phyloP scores from a whole-genome alignment of 2,329 filamentous ascomycete species.

The Monosporascus sp. region DNA sequence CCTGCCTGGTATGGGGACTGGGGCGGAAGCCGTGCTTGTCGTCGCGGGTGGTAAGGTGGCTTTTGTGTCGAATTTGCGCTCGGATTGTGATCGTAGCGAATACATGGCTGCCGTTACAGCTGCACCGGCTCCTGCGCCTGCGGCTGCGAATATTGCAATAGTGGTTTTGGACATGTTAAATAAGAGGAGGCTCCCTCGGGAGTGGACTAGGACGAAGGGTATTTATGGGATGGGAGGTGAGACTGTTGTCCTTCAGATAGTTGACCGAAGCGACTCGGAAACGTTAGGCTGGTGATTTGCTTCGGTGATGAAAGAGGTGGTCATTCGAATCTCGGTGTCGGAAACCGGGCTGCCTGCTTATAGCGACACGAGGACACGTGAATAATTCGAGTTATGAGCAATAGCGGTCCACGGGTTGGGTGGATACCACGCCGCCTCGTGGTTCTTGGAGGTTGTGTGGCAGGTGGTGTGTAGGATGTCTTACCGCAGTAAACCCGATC shows the following conservation, averaged over 20 bases:
- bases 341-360: background rate
- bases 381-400: background rate
- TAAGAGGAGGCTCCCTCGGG: constrained; percentile 5
- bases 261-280: background rate
- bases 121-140: constrained; percentile 71
- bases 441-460: background rate
- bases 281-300: constrained; percentile 5
- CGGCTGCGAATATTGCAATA: constrained; percentile 67
- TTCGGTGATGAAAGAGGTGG: background rate
- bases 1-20: constrained; percentile 49
- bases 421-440: background rate
- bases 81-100: constrained; percentile 43
- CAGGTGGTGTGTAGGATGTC: background rate
- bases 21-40: constrained; percentile 26
- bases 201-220: constrained; percentile 3
- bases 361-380: background rate
- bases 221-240: constrained; percentile 14
- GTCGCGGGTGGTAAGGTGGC: constrained; percentile 29
- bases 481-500: background rate
- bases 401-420: background rate
- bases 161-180: constrained; percentile 71
- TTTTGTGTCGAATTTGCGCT: constrained; percentile 36
- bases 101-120: constrained; percentile 67
- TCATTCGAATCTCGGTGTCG: background rate
- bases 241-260: background rate